Evolutionary conservation across 1,139 yeast species (phyloP), one percentile per base, ranked within the genome.

Genomic region (Hansenula sp.): DNA sequence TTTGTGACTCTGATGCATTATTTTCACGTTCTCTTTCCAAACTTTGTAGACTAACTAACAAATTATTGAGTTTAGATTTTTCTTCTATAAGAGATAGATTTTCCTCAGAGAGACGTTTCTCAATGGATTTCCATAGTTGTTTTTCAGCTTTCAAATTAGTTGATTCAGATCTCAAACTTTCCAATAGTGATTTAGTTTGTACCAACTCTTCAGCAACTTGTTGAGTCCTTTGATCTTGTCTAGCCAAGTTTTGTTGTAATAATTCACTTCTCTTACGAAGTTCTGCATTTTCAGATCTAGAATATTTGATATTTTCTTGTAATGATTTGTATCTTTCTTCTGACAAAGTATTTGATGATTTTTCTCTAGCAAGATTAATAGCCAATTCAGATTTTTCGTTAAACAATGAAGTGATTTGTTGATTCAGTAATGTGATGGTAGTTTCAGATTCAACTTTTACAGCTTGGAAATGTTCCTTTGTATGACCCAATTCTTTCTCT

Each of bases 1-100:
- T 66, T 18, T 80, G 72, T 2, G 81, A 61, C 36, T 81, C 84
- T 25, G 67, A 62, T 39, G 76, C 71, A 10, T 79, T 67, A 0
- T 68, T 58, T 44, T 83, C 85, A 43, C 91, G 73, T 58, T 86
- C 94, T 44, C 72, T 72, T 44, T 83, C 78, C 34, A 82, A 63
- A 1, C 76, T 54, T 60, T 86, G 91, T 45, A 86, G 66, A 54
- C 77, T 84, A 19, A 76, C 62, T n/a, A 86, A 72, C 49, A 83
- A 70, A 8, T 77, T 75, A 51, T 74, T 81, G 38, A 88, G 68
- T 44, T 80, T 76, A 11, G 74, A 64, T 55, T 81, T 81, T 57
- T 89, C 96, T 6, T 71, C 71, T 41, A 72, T 66, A 46, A 86
- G 67, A 33, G 71, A 76, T 5, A 68, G 64, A 40, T 80, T 71